Base-by-base conservation (phyloP, 2,329 filamentous ascomycete species). In the Geosmithia flava region DNA sequence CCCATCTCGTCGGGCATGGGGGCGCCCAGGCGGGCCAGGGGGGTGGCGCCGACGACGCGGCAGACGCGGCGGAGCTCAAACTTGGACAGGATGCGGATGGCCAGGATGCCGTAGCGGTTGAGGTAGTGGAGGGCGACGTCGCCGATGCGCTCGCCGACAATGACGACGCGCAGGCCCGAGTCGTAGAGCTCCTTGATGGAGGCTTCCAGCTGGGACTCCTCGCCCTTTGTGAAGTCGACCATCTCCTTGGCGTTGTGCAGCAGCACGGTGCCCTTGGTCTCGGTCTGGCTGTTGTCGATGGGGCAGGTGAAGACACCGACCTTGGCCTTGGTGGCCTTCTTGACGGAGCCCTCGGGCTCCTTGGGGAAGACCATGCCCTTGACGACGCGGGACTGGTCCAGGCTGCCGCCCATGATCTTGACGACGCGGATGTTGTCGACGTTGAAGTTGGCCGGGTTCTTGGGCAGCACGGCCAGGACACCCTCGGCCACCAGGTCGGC, bases 1-100 rank as follows among this genome's bases (percentile, higher is more conserved):
- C 93, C 93, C 90, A 95, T 97, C 75, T 98, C 93, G 58, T 98
- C 93, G n/a, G 94, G 93, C 93, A 98, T 98, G 43, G 93, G 93
- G 16, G 94, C 93, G 54, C 93, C 93, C 45, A 98, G 76, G 58
- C 93, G 85, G 47, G 94, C 94, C 53, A 98, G 78, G n/a, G 93
- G 93, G 15, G 93, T 96, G 49, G 93, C 93, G 53, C 91, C 91
- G 47, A 97, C 91, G 20, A 98, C 93, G 53, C 93, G 85, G 76
- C 94, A 98, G 59, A 97, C 75, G 60, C 93, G 81, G 57, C 93
- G 84, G 52, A 98, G 81, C 70, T 98, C 93, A 61, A 97, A 98
- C 70, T 98, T 98, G 71, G 89, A 95, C 59, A 97, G 81, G 56
- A 98, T 84, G 69, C 95, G 95, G 74, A 98, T 91, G 61, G 93